These are phyloP conservation scores for Penicillium silybi DNA, from an alignment of 495 filamentous ascomycete genomes.

Conservation along the genomic window DNA sequence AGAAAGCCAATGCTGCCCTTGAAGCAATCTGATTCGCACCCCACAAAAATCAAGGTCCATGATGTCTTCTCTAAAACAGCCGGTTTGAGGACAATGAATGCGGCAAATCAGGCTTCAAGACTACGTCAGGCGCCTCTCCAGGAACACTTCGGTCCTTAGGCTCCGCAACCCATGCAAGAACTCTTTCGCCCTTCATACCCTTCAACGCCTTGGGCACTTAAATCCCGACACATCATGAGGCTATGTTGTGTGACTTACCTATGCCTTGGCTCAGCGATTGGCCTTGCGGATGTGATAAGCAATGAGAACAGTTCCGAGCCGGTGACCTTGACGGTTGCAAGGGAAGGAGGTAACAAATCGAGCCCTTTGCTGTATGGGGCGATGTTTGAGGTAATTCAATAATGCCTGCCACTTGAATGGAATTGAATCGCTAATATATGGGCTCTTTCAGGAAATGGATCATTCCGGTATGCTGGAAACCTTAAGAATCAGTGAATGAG, in stretches of 20 bases:
- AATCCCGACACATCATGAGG: slow-evolving; percentile 2
- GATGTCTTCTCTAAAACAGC: not conserved
- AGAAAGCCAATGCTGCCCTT: not conserved
- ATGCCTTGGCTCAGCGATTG: slow-evolving; percentile 21
- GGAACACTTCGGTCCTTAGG: not conserved
- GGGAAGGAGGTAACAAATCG: slow-evolving; percentile 50
- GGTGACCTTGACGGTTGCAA: slow-evolving; percentile 27
- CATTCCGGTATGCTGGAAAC: slow-evolving; percentile 49
- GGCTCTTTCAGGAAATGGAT: slow-evolving; percentile 56
- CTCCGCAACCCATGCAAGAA: not conserved
- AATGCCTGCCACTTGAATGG: not conserved
- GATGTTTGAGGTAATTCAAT: slow-evolving; percentile 51
- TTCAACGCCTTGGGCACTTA: not conserved
- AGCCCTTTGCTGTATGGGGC: slow-evolving; percentile 55
- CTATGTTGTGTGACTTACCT: not conserved
- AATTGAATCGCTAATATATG: not conserved
- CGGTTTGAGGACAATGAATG: not conserved
- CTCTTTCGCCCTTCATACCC: not conserved
- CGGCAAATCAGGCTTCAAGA: not conserved
- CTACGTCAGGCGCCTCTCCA: not conserved
- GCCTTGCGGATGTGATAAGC: slow-evolving; percentile 1
- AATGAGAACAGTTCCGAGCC: not conserved
- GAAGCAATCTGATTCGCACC: not conserved
- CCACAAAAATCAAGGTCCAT: not conserved
- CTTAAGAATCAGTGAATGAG: not conserved